Conservation (phyloP, 176 grass and related monocot genomes). For the Aegilops tauschii region DNA sequence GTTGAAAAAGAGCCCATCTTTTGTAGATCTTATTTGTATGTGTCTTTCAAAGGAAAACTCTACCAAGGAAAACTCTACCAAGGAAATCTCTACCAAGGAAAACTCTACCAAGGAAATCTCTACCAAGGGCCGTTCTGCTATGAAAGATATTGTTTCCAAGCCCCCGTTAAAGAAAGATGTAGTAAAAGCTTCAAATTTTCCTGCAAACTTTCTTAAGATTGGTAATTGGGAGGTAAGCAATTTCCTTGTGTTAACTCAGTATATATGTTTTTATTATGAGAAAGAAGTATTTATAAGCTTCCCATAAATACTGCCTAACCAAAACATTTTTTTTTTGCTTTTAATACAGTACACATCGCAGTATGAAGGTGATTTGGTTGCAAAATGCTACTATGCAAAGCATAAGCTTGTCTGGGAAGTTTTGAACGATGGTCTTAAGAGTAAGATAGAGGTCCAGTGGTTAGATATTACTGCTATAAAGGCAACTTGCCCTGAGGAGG, state of each 20-base stretch:
- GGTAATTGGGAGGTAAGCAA: conserved; percentile 79
- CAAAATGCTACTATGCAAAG: conserved; percentile 91
- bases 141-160: conserved; percentile 2
- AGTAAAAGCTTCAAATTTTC: conserved; percentile 88
- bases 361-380: conserved; percentile 80
- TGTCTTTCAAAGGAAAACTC: conserved; percentile 44
- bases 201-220: conserved; percentile 61
- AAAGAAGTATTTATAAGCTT: background rate
- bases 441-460: conserved; percentile 91
- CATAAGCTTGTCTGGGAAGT: conserved; percentile 85
- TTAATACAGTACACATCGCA: conserved; percentile 50
- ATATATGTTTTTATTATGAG: background rate
- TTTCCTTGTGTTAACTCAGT: background rate
- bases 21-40: conserved; percentile 64
- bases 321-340: background rate
- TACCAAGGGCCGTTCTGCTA: background rate
- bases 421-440: conserved; percentile 63
- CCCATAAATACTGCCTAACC: background rate
- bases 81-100: background rate
- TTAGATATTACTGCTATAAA: conserved; percentile 65
- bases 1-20: conserved; percentile 64
- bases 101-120: conserved; percentile 42
- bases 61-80: background rate
- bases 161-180: conserved; percentile 37
- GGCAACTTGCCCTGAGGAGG: conserved; percentile 48